Percentiles rank a stretch among this genome's conserved stretches.
These are phyloP conservation scores for Draba incana DNA, from an alignment of 345 rosid genomes.

Conservation along the genomic window DNA sequence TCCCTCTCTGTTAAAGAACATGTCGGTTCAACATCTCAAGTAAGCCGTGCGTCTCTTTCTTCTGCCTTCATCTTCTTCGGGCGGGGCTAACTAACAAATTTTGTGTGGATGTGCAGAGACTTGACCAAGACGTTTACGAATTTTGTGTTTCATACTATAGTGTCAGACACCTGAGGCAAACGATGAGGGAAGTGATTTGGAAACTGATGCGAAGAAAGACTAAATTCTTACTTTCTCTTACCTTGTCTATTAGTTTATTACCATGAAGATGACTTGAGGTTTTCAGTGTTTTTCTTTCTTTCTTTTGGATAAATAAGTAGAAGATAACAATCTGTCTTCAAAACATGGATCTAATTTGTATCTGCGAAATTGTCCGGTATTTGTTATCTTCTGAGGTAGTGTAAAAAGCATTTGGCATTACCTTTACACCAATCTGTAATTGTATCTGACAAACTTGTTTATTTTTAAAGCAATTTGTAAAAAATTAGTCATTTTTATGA, in stretches of 20 bases:
- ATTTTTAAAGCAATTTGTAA: no score
- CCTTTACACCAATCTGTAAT: slow-evolving; percentile 16
- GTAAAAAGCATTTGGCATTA: no score
- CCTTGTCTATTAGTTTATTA: slow-evolving; percentile 2
- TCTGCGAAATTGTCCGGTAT: no score
- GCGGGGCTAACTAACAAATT: slow-evolving; percentile 1
- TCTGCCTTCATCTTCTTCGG: neutral
- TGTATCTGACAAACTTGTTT: neutral
- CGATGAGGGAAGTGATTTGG: slow-evolving; percentile 24
- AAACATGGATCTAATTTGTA: no score
- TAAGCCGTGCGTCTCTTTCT: slow-evolving; percentile 41
- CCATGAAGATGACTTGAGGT: no score
- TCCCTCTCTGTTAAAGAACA: slow-evolving; percentile 68
- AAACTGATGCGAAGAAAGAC: neutral
- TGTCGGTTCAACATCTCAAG: slow-evolving; percentile 79
- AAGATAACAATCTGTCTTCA: no score
- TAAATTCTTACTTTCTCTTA: slow-evolving; percentile 11
- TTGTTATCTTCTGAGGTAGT: no score
- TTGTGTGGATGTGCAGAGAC: slow-evolving; percentile 53
- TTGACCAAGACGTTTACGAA: slow-evolving; percentile 79
- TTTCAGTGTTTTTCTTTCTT: no score
- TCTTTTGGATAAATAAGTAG: no score
- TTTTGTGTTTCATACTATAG: slow-evolving; percentile 80
- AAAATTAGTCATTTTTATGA: no score
- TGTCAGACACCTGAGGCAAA: neutral